Conservation (phyloP, 1,139 yeast genomes). For the Diutina siamensis region DNA sequence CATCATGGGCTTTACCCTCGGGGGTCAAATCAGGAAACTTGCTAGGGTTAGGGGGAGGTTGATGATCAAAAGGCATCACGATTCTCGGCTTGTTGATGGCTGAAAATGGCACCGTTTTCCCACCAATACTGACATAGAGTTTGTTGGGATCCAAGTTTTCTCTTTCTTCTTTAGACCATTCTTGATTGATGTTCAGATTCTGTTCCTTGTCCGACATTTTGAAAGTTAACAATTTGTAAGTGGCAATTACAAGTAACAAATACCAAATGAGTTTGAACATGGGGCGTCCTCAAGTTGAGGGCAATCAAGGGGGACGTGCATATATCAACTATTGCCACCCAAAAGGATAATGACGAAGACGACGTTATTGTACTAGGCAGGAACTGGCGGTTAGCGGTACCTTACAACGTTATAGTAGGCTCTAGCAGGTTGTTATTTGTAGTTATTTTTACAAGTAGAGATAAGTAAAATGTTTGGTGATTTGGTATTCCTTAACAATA, state of each 20-base stretch:
- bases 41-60: constrained; percentile 20
- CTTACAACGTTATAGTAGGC: too few species aligned
- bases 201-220: not conserved
- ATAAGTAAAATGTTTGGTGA: too few species aligned
- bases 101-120: constrained; percentile 25
- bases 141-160: constrained; percentile 14
- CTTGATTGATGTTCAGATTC: not conserved
- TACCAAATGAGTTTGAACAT: not conserved
- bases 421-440: too few species aligned
- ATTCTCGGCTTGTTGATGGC: constrained; percentile 33
- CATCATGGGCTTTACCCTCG: constrained; percentile 17
- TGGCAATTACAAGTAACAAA: constrained; percentile 2
- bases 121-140: constrained; percentile 24
- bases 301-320: too few species aligned
- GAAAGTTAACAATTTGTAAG: not conserved
- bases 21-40: constrained; percentile 21
- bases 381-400: too few species aligned
- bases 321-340: not conserved
- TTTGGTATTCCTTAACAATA: too few species aligned
- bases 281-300: too few species aligned
- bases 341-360: too few species aligned
- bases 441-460: too few species aligned
- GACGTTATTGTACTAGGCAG: too few species aligned
- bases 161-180: not conserved
- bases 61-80: constrained; percentile 20